Conservation (phyloP, 192 early-diverging fungal genomes). For the Coemansia sp. region DNA sequence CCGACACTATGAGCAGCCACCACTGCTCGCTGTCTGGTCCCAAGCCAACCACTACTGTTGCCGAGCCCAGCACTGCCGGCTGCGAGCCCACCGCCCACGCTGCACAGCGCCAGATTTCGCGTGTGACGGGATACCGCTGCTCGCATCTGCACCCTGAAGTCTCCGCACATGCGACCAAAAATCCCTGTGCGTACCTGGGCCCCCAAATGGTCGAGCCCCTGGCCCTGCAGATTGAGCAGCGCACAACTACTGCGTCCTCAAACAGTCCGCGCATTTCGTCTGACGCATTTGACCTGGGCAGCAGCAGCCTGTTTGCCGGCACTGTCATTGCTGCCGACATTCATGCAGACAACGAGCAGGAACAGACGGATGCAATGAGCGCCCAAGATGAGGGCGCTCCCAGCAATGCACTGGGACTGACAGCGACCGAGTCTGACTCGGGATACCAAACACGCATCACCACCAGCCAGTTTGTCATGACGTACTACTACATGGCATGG, state of each 20-base stretch:
- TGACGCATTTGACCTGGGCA: constrained; percentile 3
- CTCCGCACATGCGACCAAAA: neutral
- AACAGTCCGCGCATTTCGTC: constrained; percentile 5
- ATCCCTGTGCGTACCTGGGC: constrained; percentile 40
- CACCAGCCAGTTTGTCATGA: constrained; percentile 33
- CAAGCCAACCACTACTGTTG: neutral
- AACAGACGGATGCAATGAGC: neutral
- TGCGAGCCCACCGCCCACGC: constrained; percentile 47
- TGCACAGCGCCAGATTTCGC: constrained; percentile 39
- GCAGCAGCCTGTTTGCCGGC: constrained; percentile 1
- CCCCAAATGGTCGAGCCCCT: constrained; percentile 53
- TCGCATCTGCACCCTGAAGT: constrained; percentile 41
- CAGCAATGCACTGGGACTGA: neutral
- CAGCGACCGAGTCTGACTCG: neutral
- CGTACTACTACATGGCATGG: constrained; percentile 51
- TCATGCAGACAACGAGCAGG: neutral
- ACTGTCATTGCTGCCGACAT: neutral
- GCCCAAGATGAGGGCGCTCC: neutral
- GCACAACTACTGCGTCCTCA: constrained; percentile 7
- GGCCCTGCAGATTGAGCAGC: constrained; percentile 45
- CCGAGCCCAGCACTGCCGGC: constrained; percentile 28
- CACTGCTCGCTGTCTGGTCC: neutral
- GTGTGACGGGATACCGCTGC: constrained; percentile 48
- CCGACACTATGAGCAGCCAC: constrained; percentile 20
- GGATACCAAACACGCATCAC: neutral